phyloP scores from a whole-genome alignment of 257 asterid genomes.

The Solanum chiquidenum region DNA sequence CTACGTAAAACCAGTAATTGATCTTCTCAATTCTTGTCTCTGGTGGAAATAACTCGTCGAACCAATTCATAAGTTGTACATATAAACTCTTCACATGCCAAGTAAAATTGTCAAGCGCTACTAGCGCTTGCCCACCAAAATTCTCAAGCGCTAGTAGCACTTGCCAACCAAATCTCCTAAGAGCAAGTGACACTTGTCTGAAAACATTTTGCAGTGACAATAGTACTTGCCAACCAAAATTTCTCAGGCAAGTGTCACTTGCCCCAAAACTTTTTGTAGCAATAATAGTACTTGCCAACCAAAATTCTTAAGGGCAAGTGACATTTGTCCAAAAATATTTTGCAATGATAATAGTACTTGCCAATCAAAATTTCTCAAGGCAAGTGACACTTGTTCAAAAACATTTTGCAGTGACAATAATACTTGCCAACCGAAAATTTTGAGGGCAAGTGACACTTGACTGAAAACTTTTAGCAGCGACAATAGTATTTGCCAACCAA shows the following conservation, averaged over 20 bases:
- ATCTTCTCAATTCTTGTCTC: constrained; percentile 29
- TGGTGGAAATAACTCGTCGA: constrained; percentile 21
- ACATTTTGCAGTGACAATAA: background rate
- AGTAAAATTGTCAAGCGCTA: background rate
- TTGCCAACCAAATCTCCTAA: background rate
- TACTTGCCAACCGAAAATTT: background rate
- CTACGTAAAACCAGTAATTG: constrained; percentile 8
- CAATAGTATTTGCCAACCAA: background rate
- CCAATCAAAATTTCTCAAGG: background rate
- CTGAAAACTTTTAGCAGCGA: background rate
- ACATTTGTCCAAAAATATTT: background rate
- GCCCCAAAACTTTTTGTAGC: rapidly evolving
- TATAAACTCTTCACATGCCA: background rate
- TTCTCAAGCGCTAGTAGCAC: background rate
- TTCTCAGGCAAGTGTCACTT: background rate
- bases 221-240: background rate
- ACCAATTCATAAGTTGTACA: constrained; percentile 13
- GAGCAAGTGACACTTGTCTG: background rate
- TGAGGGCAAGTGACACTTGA: background rate
- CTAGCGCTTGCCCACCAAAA: background rate
- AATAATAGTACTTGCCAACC: background rate
- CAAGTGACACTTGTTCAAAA: background rate
- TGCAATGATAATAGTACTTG: background rate
- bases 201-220: too few relatives aligned
- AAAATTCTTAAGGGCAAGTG: background rate